These are phyloP conservation scores for Trichoderma reesei DNA, from an alignment of 495 filamentous ascomycete species.

Conservation along the genomic window DNA sequence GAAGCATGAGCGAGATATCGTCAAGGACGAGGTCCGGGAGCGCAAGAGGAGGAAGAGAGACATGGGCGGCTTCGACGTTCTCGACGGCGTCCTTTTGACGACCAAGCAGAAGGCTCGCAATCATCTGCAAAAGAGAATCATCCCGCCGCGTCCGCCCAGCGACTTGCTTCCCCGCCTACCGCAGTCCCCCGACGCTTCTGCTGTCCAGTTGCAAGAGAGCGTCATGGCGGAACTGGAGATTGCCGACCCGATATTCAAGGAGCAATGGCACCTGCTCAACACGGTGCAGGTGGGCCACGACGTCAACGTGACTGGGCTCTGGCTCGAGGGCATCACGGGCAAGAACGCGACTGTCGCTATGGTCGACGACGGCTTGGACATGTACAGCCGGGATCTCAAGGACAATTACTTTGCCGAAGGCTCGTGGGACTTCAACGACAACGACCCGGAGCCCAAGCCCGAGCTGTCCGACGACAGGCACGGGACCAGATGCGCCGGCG, in stretches of 20 bases:
- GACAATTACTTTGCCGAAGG: slow-evolving; percentile 85
- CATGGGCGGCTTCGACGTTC: slow-evolving; percentile 40
- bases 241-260: slow-evolving; percentile 77
- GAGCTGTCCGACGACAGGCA: slow-evolving; percentile 72
- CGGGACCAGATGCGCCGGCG: slow-evolving; percentile 89
- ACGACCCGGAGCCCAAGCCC: slow-evolving; percentile 66
- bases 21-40: slow-evolving; percentile 48
- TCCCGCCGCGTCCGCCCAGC: slow-evolving; percentile 34
- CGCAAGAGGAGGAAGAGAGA: slow-evolving; percentile 51
- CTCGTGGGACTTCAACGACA: slow-evolving; percentile 93
- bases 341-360: slow-evolving; percentile 82
- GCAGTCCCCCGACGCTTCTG: slow-evolving; percentile 31
- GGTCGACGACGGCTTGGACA: slow-evolving; percentile 92
- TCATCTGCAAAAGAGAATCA: slow-evolving; percentile 62
- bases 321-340: slow-evolving; percentile 87
- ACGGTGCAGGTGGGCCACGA: slow-evolving; percentile 73
- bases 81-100: slow-evolving; percentile 68
- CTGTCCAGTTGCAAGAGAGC: slow-evolving; percentile 46
- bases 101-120: slow-evolving; percentile 70
- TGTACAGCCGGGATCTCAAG: slow-evolving; percentile 91
- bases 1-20: slow-evolving; percentile 52
- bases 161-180: slow-evolving; percentile 14
- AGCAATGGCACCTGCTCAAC: slow-evolving; percentile 96
- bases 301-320: slow-evolving; percentile 86
- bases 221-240: slow-evolving; percentile 60